Base-by-base conservation (phyloP, 2,329 filamentous ascomycete genomes). In the Fusarium incarnatum region DNA sequence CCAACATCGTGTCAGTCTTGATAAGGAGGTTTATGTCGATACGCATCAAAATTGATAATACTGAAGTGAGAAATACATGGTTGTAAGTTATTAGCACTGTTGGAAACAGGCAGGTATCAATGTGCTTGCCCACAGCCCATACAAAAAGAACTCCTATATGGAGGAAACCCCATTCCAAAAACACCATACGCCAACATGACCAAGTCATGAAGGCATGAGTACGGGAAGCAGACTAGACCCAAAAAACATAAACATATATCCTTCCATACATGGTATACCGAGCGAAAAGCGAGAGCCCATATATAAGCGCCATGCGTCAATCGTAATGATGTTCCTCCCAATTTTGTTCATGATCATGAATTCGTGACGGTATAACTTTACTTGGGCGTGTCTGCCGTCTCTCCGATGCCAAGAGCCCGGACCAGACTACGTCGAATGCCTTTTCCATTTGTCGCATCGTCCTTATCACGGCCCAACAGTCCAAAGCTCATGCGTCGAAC, bases 401-500 rank as follows among this genome's bases (percentile, higher is more conserved):
- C 41, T 68, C 81, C 81, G 28, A 85, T 77, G 27, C 82, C 82
- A 8, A 85, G 75, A 5, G 83, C 84, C 68, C 79, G 80, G 63
- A 85, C 83, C 61, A 86, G 67, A 68, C 84, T 85, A 61, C 80
- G 79, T 56, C 84, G 77, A 44, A 86, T 81, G 3, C 80, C 80
- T 67, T 83, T 83, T 4, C 78, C 78, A 12, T 77, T 73, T 7
- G 72, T 64, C 22, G 77, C 73, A 23, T 80, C 79, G 16, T 79
- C 77, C 48, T 76, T 79, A 11, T 81, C 79, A n/a, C 83, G 78
- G 6, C 82, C 81, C 5, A 85, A 75, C 5, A 86, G 77, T 5
- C 83, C 83, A 45, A 86, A 81, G 62, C 84, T 86, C 79, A 86
- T 77, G 46, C 84, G 81, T 27, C 84, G 79, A 22, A 77, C 71